phyloP scores from a whole-genome alignment of 352 stramenopile species.

The Globisporangium mamillatum region DNA sequence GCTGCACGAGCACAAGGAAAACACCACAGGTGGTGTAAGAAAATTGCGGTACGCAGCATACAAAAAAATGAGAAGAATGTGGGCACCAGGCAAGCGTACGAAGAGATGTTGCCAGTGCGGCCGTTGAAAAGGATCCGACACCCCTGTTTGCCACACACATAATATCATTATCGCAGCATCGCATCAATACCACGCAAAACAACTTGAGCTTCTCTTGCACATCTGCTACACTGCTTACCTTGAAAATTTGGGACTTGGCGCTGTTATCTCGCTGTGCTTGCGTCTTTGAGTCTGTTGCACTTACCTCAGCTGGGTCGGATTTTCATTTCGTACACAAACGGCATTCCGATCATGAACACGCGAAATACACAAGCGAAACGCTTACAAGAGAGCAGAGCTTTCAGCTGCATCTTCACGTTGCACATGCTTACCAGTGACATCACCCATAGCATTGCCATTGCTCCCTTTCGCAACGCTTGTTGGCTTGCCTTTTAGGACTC shows the following conservation, averaged over 20 bases:
- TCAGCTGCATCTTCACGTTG: not conserved
- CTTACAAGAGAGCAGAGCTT: not conserved
- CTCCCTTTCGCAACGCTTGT: not conserved
- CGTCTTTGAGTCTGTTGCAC: not conserved
- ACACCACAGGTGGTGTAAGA: not conserved
- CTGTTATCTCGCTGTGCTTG: not conserved
- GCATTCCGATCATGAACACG: not conserved
- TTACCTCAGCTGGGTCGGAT: not conserved
- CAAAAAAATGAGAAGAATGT: not conserved
- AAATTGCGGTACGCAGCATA: not conserved
- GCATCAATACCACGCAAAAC: not conserved
- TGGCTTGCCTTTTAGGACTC: not conserved
- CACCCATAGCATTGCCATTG: not conserved
- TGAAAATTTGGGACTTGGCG: slow-evolving; percentile 2
- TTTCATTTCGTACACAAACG: not conserved
- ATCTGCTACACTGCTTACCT: not conserved
- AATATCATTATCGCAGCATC: not conserved
- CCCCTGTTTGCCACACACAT: slow-evolving; percentile 31
- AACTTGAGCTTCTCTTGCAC: not conserved
- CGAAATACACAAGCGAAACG: not conserved
- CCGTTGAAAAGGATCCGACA: slow-evolving; percentile 82
- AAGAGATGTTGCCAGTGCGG: slow-evolving; percentile 76
- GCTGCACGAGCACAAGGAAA: slow-evolving; percentile 21
- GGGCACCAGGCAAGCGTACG: slow-evolving; percentile 28
- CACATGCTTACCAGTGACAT: not conserved